A percentile compares a stretch with the other conserved stretches of the same genome.
Evolutionary conservation across 1,284 basidiomycete genomes (phyloP).

Genomic region (Porodaedalea pini): DNA sequence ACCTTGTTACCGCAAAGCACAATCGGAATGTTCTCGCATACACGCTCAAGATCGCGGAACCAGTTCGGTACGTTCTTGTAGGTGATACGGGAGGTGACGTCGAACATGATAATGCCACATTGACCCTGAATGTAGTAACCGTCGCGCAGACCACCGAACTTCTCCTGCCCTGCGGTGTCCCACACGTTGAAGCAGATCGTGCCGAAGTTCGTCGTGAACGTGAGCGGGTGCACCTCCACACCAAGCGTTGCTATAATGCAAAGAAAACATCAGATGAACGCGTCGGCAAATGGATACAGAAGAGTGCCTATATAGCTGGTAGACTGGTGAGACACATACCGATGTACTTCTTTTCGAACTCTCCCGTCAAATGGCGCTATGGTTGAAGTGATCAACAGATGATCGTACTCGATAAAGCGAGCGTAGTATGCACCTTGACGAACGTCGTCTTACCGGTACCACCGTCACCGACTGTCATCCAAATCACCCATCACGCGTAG

Average conservation of each 20-base stretch:
- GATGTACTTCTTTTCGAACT: constrained; percentile 99
- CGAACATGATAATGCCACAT: constrained; percentile 99
- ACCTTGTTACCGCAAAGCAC: constrained; percentile 99
- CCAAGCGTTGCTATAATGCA: constrained; percentile 84
- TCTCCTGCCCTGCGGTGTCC: constrained; percentile 99
- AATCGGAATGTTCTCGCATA: constrained; percentile 99
- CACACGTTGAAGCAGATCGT: constrained; percentile 99
- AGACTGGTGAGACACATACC: constrained; percentile 48
- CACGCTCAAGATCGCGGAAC: constrained; percentile 99
- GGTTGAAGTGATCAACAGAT: constrained; percentile 49
- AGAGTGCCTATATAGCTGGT: not conserved
- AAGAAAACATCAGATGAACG: constrained; percentile 21
- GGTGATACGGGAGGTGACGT: constrained; percentile 99
- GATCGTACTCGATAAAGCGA: constrained; percentile 39
- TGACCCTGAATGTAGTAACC: constrained; percentile 99
- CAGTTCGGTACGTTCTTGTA: constrained; percentile 99
- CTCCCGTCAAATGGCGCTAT: constrained; percentile 96
- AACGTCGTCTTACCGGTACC: constrained; percentile 98
- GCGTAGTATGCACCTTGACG: constrained; percentile 71
- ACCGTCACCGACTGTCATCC: constrained; percentile 83
- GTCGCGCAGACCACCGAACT: constrained; percentile 97
- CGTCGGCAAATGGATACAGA: constrained; percentile 18
- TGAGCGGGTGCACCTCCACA: constrained; percentile 97
- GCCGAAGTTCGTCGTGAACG: constrained; percentile 98
- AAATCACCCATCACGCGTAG: constrained; percentile 25